Conservation (phyloP, 768 basidiomycete species). For the Cystofilobasidium ferigula region DNA sequence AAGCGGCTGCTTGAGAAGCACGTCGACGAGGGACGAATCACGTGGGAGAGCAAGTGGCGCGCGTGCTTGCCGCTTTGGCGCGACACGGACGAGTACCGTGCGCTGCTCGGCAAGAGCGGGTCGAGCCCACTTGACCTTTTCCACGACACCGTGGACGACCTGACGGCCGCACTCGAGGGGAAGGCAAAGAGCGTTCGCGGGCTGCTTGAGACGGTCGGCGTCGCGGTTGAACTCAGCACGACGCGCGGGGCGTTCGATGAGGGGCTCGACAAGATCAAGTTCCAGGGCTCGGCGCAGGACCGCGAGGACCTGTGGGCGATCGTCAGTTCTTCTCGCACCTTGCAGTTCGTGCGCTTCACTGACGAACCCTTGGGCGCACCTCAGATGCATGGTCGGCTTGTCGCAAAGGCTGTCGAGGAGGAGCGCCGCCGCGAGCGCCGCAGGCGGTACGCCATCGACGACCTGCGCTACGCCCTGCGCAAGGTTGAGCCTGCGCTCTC, state of each 20-base stretch:
- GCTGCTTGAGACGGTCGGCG: constrained; percentile 56
- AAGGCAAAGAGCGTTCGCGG: background rate
- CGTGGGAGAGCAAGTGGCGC: constrained; percentile 83
- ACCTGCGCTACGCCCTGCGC: constrained; percentile 87
- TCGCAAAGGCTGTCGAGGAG: constrained; percentile 72
- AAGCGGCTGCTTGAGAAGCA: constrained; percentile 69
- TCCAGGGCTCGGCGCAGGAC: background rate
- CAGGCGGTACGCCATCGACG: constrained; percentile 81
- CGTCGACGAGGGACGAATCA: constrained; percentile 55
- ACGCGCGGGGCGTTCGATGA: constrained; percentile 42
- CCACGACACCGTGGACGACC: constrained; percentile 80
- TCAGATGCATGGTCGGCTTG: constrained; percentile 61
- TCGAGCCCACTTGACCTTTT: constrained; percentile 92
- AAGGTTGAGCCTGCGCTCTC: constrained; percentile 76
- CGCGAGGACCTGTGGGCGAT: background rate
- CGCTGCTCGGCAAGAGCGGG: constrained; percentile 82
- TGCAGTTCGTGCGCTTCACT: background rate
- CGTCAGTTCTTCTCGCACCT: background rate
- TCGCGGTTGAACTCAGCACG: constrained; percentile 47
- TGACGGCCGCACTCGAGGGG: constrained; percentile 43
- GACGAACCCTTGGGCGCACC: background rate
- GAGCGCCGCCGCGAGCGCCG: constrained; percentile 65
- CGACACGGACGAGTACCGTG: constrained; percentile 69
- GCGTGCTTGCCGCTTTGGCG: constrained; percentile 66
- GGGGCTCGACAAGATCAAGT: constrained; percentile 31